These are phyloP conservation scores for Kluyveromyces starmeri DNA, from an alignment of 805 yeast genomes.

Conservation along the genomic window DNA sequence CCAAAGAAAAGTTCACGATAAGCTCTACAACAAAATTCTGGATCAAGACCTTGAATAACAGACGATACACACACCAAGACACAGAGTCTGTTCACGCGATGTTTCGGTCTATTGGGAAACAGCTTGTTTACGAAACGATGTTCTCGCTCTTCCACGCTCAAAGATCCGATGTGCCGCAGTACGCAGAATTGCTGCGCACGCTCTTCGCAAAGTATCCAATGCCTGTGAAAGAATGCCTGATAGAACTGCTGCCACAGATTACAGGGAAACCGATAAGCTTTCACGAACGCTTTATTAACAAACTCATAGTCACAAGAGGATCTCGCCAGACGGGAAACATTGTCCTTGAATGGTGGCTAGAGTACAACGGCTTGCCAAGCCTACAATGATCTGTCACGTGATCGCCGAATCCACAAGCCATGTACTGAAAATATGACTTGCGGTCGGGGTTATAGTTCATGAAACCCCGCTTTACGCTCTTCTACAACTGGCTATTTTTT, in stretches of 20 bases:
- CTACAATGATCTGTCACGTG: neutral
- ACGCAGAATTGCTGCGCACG: slow-evolving; percentile 42
- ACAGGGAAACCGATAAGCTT: slow-evolving; percentile 20
- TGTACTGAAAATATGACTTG: no score
- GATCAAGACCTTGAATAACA: slow-evolving; percentile 38
- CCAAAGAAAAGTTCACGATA: slow-evolving; percentile 44
- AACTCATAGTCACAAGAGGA: slow-evolving; percentile 56
- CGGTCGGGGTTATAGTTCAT: no score
- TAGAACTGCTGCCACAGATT: slow-evolving; percentile 20
- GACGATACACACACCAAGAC: slow-evolving; percentile 37
- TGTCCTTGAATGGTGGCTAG: slow-evolving; percentile 57
- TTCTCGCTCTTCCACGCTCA: slow-evolving; percentile 40
- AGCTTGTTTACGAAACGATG: slow-evolving; percentile 28
- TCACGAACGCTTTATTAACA: slow-evolving; percentile 42
- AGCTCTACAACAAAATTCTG: slow-evolving; percentile 46
- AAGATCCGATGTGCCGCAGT: slow-evolving; percentile 54
- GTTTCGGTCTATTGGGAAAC: slow-evolving; percentile 18
- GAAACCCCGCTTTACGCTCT: no score
- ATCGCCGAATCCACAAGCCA: no score
- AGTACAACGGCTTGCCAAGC: slow-evolving; percentile 39
- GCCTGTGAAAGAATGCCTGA: slow-evolving; percentile 42
- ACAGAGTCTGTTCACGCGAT: slow-evolving; percentile 28
- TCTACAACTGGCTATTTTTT: no score
- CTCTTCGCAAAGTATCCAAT: slow-evolving; percentile 43
- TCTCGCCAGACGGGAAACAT: slow-evolving; percentile 50